Percentiles rank a stretch among this genome's conserved stretches.
These are phyloP conservation scores for Suhomyces choctaworum DNA, from an alignment of 1,139 yeast genomes.

Conservation along the genomic window DNA sequence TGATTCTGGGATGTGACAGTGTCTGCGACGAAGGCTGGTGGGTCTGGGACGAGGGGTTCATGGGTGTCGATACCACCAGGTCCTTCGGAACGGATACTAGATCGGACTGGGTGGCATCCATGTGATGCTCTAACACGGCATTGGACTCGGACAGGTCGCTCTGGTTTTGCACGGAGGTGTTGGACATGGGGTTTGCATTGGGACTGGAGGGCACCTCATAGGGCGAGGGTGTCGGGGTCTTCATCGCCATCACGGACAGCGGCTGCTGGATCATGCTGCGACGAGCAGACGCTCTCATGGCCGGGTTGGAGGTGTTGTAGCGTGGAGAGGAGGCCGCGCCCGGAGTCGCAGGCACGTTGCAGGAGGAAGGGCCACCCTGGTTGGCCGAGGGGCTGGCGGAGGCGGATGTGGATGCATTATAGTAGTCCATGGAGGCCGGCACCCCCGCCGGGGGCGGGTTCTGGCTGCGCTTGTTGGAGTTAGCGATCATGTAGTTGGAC, in stretches of 20 bases:
- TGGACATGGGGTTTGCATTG: conserved; percentile 30
- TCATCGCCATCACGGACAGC: conserved; percentile 16
- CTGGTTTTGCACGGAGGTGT: conserved; percentile 31
- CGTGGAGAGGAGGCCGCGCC: conserved; percentile 9
- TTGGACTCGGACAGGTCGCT: conserved; percentile 48
- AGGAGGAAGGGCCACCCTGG: conserved; percentile 2
- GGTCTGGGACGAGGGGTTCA: conserved; percentile 4
- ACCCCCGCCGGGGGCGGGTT: conserved; percentile 24
- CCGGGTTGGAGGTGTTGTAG: conserved; percentile 2
- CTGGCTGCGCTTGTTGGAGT: conserved; percentile 38
- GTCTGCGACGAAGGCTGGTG: conserved; percentile 12
- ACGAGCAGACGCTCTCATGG: conserved; percentile 9
- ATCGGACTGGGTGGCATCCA: conserved; percentile 3
- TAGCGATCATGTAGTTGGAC: conserved; percentile 35
- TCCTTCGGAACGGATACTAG: conserved; percentile 7
- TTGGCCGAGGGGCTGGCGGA: conserved; percentile 9
- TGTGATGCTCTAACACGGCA: conserved; percentile 17
- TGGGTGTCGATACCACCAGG: conserved; percentile 13
- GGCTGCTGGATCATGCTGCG: conserved; percentile 16
- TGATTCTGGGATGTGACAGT: conserved; percentile 27
- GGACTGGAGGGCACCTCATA: conserved; percentile 49
- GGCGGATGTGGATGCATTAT: conserved; percentile 7
- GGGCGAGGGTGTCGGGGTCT: conserved; percentile 46
- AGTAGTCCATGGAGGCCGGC: conserved; percentile 17
- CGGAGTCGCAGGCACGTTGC: conserved; percentile 3